Evolutionary conservation across 1,284 basidiomycete genomes (phyloP).

Genomic region (Bondarzewia mesenterica): DNA sequence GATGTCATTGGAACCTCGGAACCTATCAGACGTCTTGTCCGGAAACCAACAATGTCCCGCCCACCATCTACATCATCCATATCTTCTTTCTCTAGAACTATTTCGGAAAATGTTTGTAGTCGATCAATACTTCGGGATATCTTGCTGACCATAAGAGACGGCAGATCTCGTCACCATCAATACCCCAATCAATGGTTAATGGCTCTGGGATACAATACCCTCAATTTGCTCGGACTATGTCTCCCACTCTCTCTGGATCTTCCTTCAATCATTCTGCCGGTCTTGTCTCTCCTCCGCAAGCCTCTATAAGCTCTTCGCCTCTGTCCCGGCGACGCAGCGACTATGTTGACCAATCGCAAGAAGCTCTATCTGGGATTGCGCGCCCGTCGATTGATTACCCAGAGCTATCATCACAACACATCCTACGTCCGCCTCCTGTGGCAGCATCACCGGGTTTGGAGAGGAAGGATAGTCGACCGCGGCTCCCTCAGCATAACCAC

Average conservation of each 20-base stretch:
- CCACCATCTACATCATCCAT: conserved; percentile 30
- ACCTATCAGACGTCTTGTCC: conserved; percentile 21
- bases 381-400: conserved; percentile 75
- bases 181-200: conserved; percentile 24
- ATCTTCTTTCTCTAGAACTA: conserved; percentile 29
- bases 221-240: conserved; percentile 25
- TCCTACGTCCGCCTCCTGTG: conserved; percentile 70
- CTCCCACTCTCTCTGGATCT: conserved; percentile 26
- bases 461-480: conserved; percentile 55
- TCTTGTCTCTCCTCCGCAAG: conserved; percentile 58
- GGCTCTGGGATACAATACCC: conserved; percentile 39
- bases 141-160: not conserved
- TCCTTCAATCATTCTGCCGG: conserved; percentile 27
- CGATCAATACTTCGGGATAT: not conserved
- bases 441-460: conserved; percentile 62
- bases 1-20: conserved; percentile 17
- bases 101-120: conserved; percentile 36
- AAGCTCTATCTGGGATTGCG: conserved; percentile 43
- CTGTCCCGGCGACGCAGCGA: conserved; percentile 71
- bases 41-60: conserved; percentile 28
- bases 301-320: conserved; percentile 67
- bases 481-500: conserved; percentile 26
- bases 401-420: conserved; percentile 48
- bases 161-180: conserved; percentile 22
- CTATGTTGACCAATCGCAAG: conserved; percentile 71